These are phyloP conservation scores for Drechslera avenae DNA, from an alignment of 2,329 filamentous ascomycete genomes.

Conservation along the genomic window DNA sequence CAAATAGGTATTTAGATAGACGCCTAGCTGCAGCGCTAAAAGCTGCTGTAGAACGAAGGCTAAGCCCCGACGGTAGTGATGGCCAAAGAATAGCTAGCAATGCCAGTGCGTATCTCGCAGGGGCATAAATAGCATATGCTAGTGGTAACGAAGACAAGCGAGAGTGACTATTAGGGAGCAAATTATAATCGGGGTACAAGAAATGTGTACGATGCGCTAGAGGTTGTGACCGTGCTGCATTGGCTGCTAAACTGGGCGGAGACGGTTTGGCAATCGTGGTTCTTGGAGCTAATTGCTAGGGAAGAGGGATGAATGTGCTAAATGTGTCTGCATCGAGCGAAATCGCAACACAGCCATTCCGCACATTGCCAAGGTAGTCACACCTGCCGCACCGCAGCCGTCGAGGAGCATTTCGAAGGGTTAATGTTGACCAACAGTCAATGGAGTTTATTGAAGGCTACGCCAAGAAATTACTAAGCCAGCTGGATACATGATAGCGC, in stretches of 20 bases:
- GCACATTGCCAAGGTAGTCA: too few relatives aligned
- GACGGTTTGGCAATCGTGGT: constrained; percentile 34
- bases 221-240: constrained; percentile 30
- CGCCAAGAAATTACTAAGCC: too few relatives aligned
- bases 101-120: constrained; percentile 31
- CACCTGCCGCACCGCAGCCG: too few relatives aligned
- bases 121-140: constrained; percentile 37
- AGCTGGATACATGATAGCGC: too few relatives aligned
- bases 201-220: constrained; percentile 31
- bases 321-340: too few relatives aligned
- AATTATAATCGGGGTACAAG: constrained; percentile 29
- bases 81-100: constrained; percentile 18
- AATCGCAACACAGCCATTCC: too few relatives aligned
- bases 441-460: too few relatives aligned
- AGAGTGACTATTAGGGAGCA: constrained; percentile 27
- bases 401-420: too few relatives aligned
- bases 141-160: constrained; percentile 24
- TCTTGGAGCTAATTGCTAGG: constrained; percentile 23
- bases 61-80: background rate
- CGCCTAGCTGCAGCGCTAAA: constrained; percentile 29
- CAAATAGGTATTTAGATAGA: constrained; percentile 33
- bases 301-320: too few relatives aligned
- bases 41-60: constrained; percentile 16
- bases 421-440: too few relatives aligned
- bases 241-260: constrained; percentile 33